A percentile compares a stretch with the other conserved stretches of the same genome.
These are phyloP conservation scores for Paramecium sonneborni DNA, from an alignment of 73 alveolate genomes.

Conservation along the genomic window DNA sequence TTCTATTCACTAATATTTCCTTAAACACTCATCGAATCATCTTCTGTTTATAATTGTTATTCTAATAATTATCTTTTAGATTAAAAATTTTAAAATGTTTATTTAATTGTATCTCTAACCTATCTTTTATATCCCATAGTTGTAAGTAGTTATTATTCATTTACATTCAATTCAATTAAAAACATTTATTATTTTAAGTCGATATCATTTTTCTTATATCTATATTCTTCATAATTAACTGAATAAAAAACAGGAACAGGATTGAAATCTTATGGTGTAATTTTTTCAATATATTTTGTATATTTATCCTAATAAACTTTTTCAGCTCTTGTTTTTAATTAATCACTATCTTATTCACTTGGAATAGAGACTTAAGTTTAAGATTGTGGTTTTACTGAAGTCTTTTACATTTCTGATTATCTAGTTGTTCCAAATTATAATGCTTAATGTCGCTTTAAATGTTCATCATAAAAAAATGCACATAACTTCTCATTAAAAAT, in stretches of 20 bases:
- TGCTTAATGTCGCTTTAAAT: neutral
- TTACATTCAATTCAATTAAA: neutral
- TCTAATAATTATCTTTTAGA: neutral
- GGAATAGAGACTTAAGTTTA: neutral
- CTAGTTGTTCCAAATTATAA: constrained; percentile 18
- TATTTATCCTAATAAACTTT: neutral
- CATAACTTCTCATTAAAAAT: constrained; percentile 27
- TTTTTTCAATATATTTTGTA: neutral
- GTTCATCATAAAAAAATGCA: constrained; percentile 18
- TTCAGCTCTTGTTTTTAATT: constrained; percentile 7
- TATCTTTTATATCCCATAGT: constrained; percentile 4
- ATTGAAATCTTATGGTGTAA: neutral
- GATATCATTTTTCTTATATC: neutral
- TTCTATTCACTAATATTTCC: constrained; percentile 9
- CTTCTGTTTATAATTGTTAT: neutral
- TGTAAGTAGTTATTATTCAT: constrained; percentile 4
- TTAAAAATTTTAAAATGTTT: neutral
- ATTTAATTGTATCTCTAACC: neutral
- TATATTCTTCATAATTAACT: constrained; percentile 35
- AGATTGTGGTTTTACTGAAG: neutral
- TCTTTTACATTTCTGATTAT: constrained; percentile 17
- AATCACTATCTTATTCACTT: constrained; percentile 21
- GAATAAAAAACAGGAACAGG: constrained; percentile 32
- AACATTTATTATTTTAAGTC: neutral
- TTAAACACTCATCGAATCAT: neutral